Evolutionary conservation across 2,329 filamentous ascomycete species (phyloP), one percentile per base, ranked within the genome.

Genomic region (Hypocrella siamensis): DNA sequence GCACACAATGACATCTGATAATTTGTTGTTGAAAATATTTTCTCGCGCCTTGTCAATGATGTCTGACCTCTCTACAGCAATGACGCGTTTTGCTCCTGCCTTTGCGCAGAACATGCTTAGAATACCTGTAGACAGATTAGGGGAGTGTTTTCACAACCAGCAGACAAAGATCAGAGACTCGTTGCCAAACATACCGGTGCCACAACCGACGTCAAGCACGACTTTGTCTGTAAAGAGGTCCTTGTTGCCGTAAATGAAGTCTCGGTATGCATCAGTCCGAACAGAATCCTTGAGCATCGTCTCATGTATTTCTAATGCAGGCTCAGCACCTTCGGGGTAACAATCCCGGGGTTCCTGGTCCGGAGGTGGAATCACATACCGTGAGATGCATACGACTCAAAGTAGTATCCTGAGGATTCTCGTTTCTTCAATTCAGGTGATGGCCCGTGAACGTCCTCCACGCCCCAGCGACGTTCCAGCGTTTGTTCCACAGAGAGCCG

Each of bases 171-270:
- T 59, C 53, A 10, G 5, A 15, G 9, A 17, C 15, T 3, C 6
- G 5, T 11, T 8, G 24, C 17, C 24, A 25, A 26, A 32, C 55
- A 50, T 51, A 65, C 66, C 69, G 17, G 75, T 80, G 30, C 78
- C 81, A 47, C 86, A 94, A 31, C 86, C 86, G 40, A 94, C 85
- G 48, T 96, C 86, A 6, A 96, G 70, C 10, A 94, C 81, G 8
- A 77, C 73, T 58, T 93, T 93, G 46, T 75, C 81, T 19, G 75
- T 73, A 56, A 94, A 93, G 4, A 93, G 60, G 41, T 83, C 64
- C 54, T 93, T 90, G 60, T 94, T 84, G 42, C 76, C 73, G 58
- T 94, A 93, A 46, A 94, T 85, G 51, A 94, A 93, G 56, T 96
- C 85, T 28, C 86, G 75, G 57, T 96, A 96, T 3, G 83, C 79